Base-by-base conservation (phyloP, 192 early-diverging fungal species). In the Linnemannia zychae region DNA sequence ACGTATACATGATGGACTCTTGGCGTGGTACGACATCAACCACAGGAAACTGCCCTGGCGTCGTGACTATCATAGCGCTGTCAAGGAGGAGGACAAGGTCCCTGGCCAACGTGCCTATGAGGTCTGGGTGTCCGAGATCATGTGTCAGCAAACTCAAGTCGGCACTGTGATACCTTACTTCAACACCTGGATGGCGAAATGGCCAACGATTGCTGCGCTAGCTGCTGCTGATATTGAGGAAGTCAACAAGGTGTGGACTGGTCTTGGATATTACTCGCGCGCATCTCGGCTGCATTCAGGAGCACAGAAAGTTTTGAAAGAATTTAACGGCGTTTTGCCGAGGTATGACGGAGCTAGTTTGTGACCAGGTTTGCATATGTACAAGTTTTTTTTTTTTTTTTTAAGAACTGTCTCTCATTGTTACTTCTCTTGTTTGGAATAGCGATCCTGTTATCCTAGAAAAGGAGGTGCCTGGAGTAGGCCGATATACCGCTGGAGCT, bases 121-220 rank as follows among this genome's bases (percentile, higher is more conserved):
- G 80, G 94, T 96, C 2, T 96, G 95, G 95, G 91, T 96, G 5
- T 90, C 88, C n/a, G 95, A 96, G 84, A 92, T 96, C 38, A 96
- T 96, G 95, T 82, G 93, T n/a, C 95, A 96, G 77, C 95, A 93
- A 81, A 96, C 95, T 0, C 94, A 95, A 74, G 94, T 96, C 16
- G 90, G 88, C 4, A 95, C 94, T 7, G 94, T 94, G 2, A 92
- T 92, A 9, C 88, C 87, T 2, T 96, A 95, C 76, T 95, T 92
- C 73, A 82, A 90, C 57, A 91, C 82, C 1, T 96, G 95, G 95
- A 93, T 95, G 87, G 68, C 75, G 7, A 89, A 88, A 44, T 96
- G 93, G 88, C 95, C 95, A 1, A 96, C 95, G 16, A 85, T 96
- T n/a, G 52, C 66, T 13, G 91, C 89, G n/a, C 88, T 96, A 13